These are phyloP conservation scores for Teratosphaeriaceae sp. DNA, from an alignment of 2,329 filamentous ascomycete species.

Conservation along the genomic window DNA sequence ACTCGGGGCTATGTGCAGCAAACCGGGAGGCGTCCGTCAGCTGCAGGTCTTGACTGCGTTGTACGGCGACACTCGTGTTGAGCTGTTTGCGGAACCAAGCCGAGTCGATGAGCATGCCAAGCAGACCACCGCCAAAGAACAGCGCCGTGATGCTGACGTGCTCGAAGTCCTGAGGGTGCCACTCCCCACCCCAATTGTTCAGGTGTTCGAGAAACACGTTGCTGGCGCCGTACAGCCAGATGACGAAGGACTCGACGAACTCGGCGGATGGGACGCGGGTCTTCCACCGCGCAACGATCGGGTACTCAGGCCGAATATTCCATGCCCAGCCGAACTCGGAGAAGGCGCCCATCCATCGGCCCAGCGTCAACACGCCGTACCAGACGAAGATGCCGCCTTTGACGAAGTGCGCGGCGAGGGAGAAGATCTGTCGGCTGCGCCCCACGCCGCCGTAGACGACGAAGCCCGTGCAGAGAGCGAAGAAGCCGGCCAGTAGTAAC, in stretches of 20 bases:
- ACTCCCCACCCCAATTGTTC: slow-evolving; percentile 61
- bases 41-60: slow-evolving; percentile 30
- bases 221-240: slow-evolving; percentile 80
- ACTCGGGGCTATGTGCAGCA: not conserved
- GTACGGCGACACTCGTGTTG: slow-evolving; percentile 43
- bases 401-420: slow-evolving; percentile 84
- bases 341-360: slow-evolving; percentile 85
- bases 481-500: slow-evolving; percentile 71
- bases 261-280: slow-evolving; percentile 65
- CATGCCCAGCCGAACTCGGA: slow-evolving; percentile 90
- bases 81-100: slow-evolving; percentile 58
- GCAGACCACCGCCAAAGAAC: slow-evolving; percentile 87
- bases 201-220: slow-evolving; percentile 94
- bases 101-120: slow-evolving; percentile 33
- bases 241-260: slow-evolving; percentile 82
- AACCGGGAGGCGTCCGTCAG: slow-evolving; percentile 11
- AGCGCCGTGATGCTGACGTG: slow-evolving; percentile 89
- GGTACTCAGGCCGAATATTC: slow-evolving; percentile 67
- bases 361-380: slow-evolving; percentile 80
- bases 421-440: slow-evolving; percentile 53
- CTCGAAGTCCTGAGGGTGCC: slow-evolving; percentile 76
- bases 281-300: slow-evolving; percentile 56
- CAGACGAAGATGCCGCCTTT: slow-evolving; percentile 95
- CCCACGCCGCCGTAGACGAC: slow-evolving; percentile 78
- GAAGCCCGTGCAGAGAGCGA: slow-evolving; percentile 64